Base-by-base conservation (phyloP, 148 eudicot species). In the Spergularia bocconei region DNA sequence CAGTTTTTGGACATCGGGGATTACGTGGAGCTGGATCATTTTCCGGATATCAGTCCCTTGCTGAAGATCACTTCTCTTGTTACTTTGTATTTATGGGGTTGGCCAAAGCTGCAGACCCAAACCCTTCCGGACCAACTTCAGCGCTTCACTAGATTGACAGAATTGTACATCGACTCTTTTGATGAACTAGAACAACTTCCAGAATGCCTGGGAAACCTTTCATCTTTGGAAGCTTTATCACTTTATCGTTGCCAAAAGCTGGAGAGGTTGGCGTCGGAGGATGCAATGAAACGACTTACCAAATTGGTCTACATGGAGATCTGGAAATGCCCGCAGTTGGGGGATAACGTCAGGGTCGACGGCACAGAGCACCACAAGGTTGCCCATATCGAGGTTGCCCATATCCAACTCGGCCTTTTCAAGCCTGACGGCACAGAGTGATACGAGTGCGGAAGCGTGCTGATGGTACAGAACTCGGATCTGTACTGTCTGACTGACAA, bases 231-330 rank as follows among this genome's bases (percentile, higher is more conserved):
- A 2, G 2, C 2, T 1, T 29, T 29, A 29, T 29, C 33, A 29
- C 33, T 29, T 29, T 1, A 2, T 29, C 36, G 36, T 29, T 29
- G 36, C 36, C 36, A 29, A 29, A 1, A 29, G 36, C 36, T 29
- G 36, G 36, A 29, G 36, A 29, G 36, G 36, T 29, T 29, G 36
- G 36, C 36, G 36, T 29, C 36, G 3, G 36, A 29, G 36, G 72
- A 69, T 4, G 72, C 72, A 17, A 50, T 69, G 72, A 13, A 69
- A 38, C 72, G 59, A 23, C 72, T 69, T 52, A 3, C 39, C 36
- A 69, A 69, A 23, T 69, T 69, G 52, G 0, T 11, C 2, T 21
- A 11, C 21, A 5, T 69, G 41, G 5, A 13, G 0, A 23, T 69
- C 23, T 4, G 15, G 13, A 4, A 21, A 2, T 69, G 72, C 41